Conservation (phyloP, 1,284 basidiomycete species). For the Peniophora sp. region DNA sequence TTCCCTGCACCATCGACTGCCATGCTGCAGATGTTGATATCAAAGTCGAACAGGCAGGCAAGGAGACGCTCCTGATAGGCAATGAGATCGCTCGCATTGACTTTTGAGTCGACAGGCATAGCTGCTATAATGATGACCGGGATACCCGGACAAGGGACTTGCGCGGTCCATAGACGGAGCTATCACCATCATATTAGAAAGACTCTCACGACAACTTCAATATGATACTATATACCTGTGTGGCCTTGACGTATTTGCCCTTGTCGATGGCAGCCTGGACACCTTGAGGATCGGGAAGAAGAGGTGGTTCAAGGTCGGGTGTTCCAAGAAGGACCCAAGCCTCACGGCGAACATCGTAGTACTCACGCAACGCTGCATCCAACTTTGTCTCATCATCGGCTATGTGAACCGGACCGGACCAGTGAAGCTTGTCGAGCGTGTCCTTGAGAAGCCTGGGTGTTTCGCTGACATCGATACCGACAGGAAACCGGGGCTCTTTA, state of each 20-base stretch:
- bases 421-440: slow-evolving; percentile 14
- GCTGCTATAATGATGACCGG: slow-evolving; percentile 8
- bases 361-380: slow-evolving; percentile 14
- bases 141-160: slow-evolving; percentile 5
- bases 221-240: slow-evolving; percentile 3
- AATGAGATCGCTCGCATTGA: neutral
- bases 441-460: slow-evolving; percentile 11
- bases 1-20: slow-evolving; percentile 21
- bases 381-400: slow-evolving; percentile 29
- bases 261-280: neutral
- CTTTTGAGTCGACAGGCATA: neutral
- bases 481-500: slow-evolving; percentile 9
- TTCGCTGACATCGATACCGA: slow-evolving; percentile 7
- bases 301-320: neutral
- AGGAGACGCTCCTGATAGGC: slow-evolving; percentile 8
- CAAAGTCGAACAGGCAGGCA: slow-evolving; percentile 11
- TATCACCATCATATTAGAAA: neutral
- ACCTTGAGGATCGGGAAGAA: neutral
- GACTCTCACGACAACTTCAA: neutral
- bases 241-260: neutral
- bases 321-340: neutral
- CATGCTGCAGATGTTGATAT: slow-evolving; percentile 18
- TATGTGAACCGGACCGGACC: slow-evolving; percentile 20
- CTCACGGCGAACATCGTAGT: slow-evolving; percentile 14
- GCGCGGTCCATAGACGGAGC: slow-evolving; percentile 8